Base-by-base conservation (phyloP, 345 rosid genomes). In the Clarkia xantiana region DNA sequence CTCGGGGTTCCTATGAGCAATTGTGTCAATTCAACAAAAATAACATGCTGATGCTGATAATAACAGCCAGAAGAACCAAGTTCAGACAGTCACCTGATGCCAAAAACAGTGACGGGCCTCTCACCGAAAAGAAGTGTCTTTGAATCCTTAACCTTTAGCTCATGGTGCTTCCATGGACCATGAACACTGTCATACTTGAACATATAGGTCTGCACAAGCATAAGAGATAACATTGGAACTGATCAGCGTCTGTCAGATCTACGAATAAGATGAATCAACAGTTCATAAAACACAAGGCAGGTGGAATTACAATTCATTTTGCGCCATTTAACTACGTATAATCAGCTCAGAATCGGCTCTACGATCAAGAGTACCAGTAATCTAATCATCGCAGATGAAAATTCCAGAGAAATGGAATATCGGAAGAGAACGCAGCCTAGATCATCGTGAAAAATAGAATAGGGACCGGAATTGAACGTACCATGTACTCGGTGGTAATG, bases 141-240 rank as follows among this genome's bases (percentile, higher is more conserved):
- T 1, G 70, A 63, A 54, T 79, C 86, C 68, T 79, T 61, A 22
- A 73, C 72, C 68, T 66, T 69, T 39, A 76, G 19, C 7, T 79
- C 86, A 20, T 67, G 62, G 63, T 73, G 72, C 69, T 79, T 76
- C 86, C 86, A 79, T n/a, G 67, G 70, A 20, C 82, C 82, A 40
- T 73, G 86, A 40, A 79, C 86, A 47, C 73, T 71, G 56, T 79
- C 86, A 52, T 76, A 79, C 68, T 80, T 76, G 52, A 76, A 80
- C 82, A 80, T 69, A 53, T 76, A 76, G 10, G 69, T 69, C 81
- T 76, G 54, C 14, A 4, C 13, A n/a, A 44, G 8, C 6, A 29
- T 5, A 5, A 29, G 5, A 29, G 36, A 29, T 29, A 29, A 29
- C 36, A 29, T 29, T 7, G 36, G 8, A 7, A 29, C 36, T 29